Base-by-base conservation (phyloP, 352 stramenopile species). In the Phytophthora sp. region DNA sequence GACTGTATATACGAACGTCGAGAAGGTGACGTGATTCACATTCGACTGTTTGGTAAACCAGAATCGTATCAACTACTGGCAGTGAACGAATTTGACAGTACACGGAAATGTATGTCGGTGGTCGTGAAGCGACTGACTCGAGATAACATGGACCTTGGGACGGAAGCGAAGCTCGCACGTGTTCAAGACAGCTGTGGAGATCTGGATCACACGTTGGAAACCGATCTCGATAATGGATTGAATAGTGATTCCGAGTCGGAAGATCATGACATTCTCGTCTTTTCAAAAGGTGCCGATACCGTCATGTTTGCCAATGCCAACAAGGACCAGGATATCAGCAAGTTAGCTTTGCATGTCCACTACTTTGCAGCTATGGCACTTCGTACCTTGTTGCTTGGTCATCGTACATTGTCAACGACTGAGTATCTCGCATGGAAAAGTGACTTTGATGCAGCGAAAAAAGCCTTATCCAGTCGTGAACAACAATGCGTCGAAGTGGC, bases 281-380 rank as follows among this genome's bases (percentile, higher is more conserved):
- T 94, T 42, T 90, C 79, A 15, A 97, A 98, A 68, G 91, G 91
- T 7, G 87, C 91, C 11, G 91, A 97, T 61, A 96, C 86, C 0
- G 74, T 96, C 5, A 97, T 97, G 89, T 96, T 97, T 38, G 79
- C 76, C 1, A 91, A 90, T 39, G 80, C 81, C 3, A 72, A 69
- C 29, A 89, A 87, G 29, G 73, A 79, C 8, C 81, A 91, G 52
- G 86, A 93, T 50, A 88, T 92, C 21, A 92, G 73, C 50, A 89
- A 90, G 33, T 59, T 94, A 2, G 84, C 79, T 2, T 45, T 91
- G 16, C 89, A 97, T 42, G 80, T 97, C 3, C 85, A 96, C 59
- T 89, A 93, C 21, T 97, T 97, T 53, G 88, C 90, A 8, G 80
- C 86, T 0, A 95, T 96, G 79, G 92, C 89, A 1, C 64, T 98